phyloP scores from a whole-genome alignment of 345 rosid genomes.

The Dimocarpus longan region DNA sequence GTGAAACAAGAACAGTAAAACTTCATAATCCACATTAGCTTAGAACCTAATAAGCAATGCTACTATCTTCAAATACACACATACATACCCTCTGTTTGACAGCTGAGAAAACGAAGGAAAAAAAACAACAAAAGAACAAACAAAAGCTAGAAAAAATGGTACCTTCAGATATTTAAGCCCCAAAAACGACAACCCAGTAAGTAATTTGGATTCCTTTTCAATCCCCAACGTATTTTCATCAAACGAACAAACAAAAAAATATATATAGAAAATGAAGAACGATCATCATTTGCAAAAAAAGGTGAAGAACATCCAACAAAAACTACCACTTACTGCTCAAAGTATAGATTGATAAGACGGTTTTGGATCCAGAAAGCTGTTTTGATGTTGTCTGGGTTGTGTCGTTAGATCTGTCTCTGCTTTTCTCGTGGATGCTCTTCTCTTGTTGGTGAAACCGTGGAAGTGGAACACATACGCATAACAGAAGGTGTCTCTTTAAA shows the following conservation, averaged over 20 bases:
- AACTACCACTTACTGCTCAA: not conserved
- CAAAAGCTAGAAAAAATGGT: not conserved
- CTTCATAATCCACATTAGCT: not conserved
- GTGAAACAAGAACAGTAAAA: not conserved
- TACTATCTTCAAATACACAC: not conserved
- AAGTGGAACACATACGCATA: not conserved
- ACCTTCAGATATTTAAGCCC: not conserved
- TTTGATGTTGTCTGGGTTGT: not conserved
- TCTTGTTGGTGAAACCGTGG: not conserved
- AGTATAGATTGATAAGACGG: not conserved
- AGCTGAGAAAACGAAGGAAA: slow-evolving; percentile 6
- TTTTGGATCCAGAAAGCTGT: not conserved
- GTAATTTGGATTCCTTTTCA: not conserved
- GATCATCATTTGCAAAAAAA: not conserved
- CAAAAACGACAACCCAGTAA: not conserved
- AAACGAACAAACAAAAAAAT: not conserved
- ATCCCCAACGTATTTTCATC: not conserved
- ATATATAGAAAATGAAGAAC: not conserved
- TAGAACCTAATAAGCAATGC: not conserved
- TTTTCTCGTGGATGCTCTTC: not conserved
- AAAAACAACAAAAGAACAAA: not conserved
- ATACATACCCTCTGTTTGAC: not conserved
- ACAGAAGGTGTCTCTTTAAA: too few species aligned
- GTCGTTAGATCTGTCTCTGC: not conserved
- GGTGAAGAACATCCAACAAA: not conserved